A percentile compares a stretch with the other conserved stretches of the same genome.
Conservation (phyloP, 169 alveolate species). For the Cryptosporidium sp. region DNA sequence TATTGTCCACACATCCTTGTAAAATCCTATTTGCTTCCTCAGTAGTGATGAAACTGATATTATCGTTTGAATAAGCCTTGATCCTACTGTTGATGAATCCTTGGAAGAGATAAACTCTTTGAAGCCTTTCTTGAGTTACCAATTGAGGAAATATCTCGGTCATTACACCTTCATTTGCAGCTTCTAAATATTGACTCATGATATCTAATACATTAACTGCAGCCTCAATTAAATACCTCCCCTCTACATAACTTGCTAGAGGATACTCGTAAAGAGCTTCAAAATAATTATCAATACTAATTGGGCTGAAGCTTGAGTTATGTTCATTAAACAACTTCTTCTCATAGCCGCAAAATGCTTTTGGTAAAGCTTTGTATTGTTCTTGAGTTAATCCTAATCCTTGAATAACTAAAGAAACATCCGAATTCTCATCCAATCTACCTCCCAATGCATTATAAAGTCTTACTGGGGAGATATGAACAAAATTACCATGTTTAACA, state of each 20-base stretch:
- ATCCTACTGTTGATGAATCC: constrained; percentile 40
- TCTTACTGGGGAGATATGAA: constrained; percentile 37
- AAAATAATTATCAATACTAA: background rate
- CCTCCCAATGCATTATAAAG: constrained; percentile 48
- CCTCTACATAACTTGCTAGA: constrained; percentile 36
- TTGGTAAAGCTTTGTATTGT: background rate
- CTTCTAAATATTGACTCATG: background rate
- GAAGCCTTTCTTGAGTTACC: constrained; percentile 5
- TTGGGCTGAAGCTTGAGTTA: background rate
- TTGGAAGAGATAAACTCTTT: constrained; percentile 27
- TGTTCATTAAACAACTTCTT: background rate
- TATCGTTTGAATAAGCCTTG: background rate
- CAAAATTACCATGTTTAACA: background rate
- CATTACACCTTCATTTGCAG: background rate
- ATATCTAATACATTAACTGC: background rate
- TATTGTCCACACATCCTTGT: constrained; percentile 11
- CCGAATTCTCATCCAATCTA: constrained; percentile 18
- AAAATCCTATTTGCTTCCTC: constrained; percentile 38
- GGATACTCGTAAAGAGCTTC: constrained; percentile 63
- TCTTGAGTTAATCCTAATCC: background rate
- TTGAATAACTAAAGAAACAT: constrained; percentile 3
- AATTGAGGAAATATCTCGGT: background rate
- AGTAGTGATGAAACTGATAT: constrained; percentile 35
- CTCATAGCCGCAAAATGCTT: constrained; percentile 15
- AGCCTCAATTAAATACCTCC: constrained; percentile 54